These are phyloP conservation scores for Solanum dulcamara DNA, from an alignment of 257 asterid species.

Conservation along the genomic window DNA sequence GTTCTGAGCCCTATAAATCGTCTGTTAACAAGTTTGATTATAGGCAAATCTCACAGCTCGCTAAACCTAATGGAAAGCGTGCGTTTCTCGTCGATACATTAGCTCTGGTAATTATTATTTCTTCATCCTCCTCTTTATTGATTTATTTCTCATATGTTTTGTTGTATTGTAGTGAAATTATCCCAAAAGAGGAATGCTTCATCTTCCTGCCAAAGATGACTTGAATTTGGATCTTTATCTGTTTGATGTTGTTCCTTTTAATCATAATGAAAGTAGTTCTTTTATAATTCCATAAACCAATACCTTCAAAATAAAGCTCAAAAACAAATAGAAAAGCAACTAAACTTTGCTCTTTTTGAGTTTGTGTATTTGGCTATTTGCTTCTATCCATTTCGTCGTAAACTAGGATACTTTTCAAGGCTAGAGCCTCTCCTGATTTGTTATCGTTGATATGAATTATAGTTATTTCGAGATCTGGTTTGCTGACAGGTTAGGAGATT, in stretches of 20 bases:
- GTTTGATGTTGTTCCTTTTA: not conserved
- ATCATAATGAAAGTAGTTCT: not conserved
- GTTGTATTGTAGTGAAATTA: not conserved
- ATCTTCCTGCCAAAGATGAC: not conserved
- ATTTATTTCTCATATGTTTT: not conserved
- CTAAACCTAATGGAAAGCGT: conserved; percentile 27
- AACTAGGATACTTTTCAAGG: not conserved
- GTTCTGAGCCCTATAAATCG: conserved; percentile 10
- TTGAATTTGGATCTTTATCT: not conserved
- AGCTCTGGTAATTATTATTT: conserved; percentile 26
- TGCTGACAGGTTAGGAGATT: conserved; percentile 39
- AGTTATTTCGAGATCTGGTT: not conserved
- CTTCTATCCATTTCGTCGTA: not conserved
- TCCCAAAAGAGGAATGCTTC: not conserved
- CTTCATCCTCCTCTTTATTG: not conserved
- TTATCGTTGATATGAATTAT: not conserved
- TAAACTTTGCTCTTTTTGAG: not conserved
- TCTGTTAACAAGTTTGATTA: conserved; percentile 12
- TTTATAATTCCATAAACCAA: not conserved
- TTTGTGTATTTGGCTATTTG: not conserved
- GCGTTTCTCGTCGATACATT: conserved; percentile 43
- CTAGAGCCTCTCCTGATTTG: not conserved
- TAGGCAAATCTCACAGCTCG: conserved; percentile 44
- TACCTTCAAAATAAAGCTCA: not conserved
- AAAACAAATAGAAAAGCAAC: not conserved